These are phyloP conservation scores for Coemansia erecta DNA, from an alignment of 192 early-diverging fungal genomes.

Conservation along the genomic window DNA sequence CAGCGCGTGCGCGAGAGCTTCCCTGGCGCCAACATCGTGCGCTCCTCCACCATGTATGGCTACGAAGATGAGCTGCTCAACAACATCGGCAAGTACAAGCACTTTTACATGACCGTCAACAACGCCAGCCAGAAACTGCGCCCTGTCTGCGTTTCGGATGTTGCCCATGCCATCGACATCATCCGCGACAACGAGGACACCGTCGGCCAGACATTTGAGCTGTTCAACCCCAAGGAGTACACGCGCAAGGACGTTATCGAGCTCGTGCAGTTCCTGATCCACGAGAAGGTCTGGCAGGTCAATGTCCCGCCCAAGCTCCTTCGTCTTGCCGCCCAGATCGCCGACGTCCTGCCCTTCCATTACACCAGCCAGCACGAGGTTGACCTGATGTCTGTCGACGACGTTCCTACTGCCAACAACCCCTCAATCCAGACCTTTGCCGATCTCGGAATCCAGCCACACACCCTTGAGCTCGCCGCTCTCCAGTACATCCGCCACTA, in stretches of 20 bases:
- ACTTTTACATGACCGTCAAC: slow-evolving; percentile 45
- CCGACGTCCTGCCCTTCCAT: slow-evolving; percentile 72
- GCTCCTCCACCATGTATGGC: slow-evolving; percentile 85
- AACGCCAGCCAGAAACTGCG: slow-evolving; percentile 43
- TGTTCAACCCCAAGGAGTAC: slow-evolving; percentile 80
- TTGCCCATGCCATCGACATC: slow-evolving; percentile 77
- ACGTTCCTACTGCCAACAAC: slow-evolving; percentile 56
- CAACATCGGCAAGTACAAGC: slow-evolving; percentile 66
- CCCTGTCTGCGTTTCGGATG: slow-evolving; percentile 70
- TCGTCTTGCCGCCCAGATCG: slow-evolving; percentile 61
- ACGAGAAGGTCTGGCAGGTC: slow-evolving; percentile 61
- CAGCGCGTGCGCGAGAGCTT: slow-evolving; percentile 83
- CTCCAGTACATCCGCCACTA: slow-evolving; percentile 82
- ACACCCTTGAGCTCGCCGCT: slow-evolving; percentile 75
- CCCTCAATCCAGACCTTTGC: slow-evolving; percentile 75
- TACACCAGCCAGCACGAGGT: slow-evolving; percentile 84
- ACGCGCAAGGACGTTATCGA: slow-evolving; percentile 69
- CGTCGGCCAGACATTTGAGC: slow-evolving; percentile 85
- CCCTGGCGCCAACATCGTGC: slow-evolving; percentile 92
- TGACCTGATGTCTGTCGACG: slow-evolving; percentile 75
- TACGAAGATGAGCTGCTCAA: slow-evolving; percentile 92
- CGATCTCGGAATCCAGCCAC: slow-evolving; percentile 82
- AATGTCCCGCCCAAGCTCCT: slow-evolving; percentile 71
- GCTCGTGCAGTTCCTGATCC: slow-evolving; percentile 64
- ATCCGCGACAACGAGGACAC: slow-evolving; percentile 71